Conservation (phyloP, 2,329 filamentous ascomycete species). For the Pyricularia sp. region DNA sequence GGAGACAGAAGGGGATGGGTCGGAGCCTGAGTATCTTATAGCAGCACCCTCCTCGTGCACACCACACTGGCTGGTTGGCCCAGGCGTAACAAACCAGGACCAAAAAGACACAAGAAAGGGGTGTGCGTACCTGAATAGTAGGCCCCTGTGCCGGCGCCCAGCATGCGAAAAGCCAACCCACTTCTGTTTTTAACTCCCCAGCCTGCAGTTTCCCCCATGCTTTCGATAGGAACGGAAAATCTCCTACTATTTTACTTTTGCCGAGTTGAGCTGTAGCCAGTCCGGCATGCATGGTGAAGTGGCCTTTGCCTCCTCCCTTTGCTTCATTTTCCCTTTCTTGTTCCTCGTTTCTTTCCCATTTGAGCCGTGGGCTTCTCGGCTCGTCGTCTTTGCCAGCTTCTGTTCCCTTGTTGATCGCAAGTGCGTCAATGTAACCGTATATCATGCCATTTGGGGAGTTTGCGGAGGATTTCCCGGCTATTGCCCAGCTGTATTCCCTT, state of each 20-base stretch:
- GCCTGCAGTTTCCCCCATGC: not conserved
- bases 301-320: not conserved
- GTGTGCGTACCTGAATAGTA: not conserved
- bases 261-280: slow-evolving; percentile 1
- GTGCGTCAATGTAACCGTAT: not conserved
- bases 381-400: not conserved
- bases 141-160: not conserved
- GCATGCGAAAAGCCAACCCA: not conserved
- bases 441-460: not conserved
- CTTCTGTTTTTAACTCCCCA: not conserved
- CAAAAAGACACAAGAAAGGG: not conserved
- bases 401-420: not conserved
- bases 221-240: not conserved
- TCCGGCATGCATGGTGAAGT: slow-evolving; percentile 5
- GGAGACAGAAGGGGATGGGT: not conserved
- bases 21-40: not conserved
- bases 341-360: not conserved
- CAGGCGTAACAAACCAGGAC: not conserved
- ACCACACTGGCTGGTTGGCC: not conserved
- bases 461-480: not conserved
- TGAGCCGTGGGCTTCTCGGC: not conserved
- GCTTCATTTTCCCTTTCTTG: not conserved
- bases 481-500: not conserved
- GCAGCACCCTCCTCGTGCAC: not conserved
- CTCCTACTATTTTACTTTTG: not conserved